phyloP scores from a whole-genome alignment of 169 alveolate genomes.

The Plasmodium relictum region DNA sequence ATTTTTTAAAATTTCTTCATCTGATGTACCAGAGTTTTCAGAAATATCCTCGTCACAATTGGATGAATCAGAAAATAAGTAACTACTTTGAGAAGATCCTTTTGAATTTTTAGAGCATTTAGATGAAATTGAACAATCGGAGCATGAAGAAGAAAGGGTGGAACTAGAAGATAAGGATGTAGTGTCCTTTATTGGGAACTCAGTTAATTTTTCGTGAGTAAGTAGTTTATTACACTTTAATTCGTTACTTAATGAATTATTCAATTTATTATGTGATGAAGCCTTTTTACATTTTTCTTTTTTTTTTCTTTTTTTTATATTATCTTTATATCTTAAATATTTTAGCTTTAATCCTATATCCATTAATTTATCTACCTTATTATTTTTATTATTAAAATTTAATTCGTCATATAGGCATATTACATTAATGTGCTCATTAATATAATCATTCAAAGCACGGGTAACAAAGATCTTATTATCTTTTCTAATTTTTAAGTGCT shows the following conservation, averaged over 20 bases:
- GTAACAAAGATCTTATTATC: constrained; percentile 41
- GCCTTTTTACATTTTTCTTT: not conserved
- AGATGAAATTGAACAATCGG: not conserved
- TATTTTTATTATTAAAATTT: constrained; percentile 8
- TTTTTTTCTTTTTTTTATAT: constrained; percentile 21
- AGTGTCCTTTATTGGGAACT: not conserved
- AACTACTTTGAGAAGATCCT: constrained; percentile 31
- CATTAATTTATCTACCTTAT: constrained; percentile 2
- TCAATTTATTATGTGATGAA: not conserved
- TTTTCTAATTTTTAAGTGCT: constrained; percentile 33
- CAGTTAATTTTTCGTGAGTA: not conserved
- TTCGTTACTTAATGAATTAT: not conserved
- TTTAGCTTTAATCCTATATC: constrained; percentile 27
- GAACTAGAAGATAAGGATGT: not conserved
- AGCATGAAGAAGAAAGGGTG: not conserved
- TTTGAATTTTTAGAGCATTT: not conserved
- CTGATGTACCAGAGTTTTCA: constrained; percentile 13
- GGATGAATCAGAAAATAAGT: constrained; percentile 23
- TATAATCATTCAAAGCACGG: constrained; percentile 30
- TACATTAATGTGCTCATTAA: constrained; percentile 21
- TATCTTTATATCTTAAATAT: constrained; percentile 21
- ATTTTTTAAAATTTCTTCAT: constrained; percentile 7
- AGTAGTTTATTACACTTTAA: not conserved
- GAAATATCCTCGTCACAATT: not conserved
- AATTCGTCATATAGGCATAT: not conserved